A percentile compares a stretch with the other conserved stretches of the same genome.
Evolutionary conservation across 176 grass and related monocot genomes (phyloP).

Genomic region (Oryza punctata): DNA sequence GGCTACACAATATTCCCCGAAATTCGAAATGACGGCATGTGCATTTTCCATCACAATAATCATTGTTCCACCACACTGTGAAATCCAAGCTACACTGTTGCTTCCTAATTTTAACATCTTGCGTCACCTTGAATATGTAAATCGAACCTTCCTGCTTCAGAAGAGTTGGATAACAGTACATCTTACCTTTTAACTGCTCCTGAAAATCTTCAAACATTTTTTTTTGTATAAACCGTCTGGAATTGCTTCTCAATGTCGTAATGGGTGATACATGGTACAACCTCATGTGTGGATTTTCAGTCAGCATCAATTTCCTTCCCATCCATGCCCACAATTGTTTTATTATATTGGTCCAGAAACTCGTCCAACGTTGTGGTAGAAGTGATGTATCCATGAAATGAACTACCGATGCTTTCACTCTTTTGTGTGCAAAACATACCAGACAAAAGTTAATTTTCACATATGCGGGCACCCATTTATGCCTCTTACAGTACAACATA

Average conservation of each 20-base stretch:
- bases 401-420: background rate
- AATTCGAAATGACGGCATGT: background rate
- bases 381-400: background rate
- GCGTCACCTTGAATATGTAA: background rate
- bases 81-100: background rate
- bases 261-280: conserved; percentile 33
- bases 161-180: background rate
- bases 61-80: background rate
- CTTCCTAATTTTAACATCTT: background rate
- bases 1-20: background rate
- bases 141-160: background rate
- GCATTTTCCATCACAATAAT: background rate
- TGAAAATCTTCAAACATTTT: conserved; percentile 42
- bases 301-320: background rate
- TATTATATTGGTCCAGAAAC: background rate
- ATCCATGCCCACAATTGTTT: background rate
- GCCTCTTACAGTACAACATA: conserved; percentile 13
- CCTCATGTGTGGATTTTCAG: conserved; percentile 28
- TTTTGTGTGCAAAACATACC: conserved; percentile 35
- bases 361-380: background rate
- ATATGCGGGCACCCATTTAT: conserved; percentile 31
- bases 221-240: conserved; percentile 33
- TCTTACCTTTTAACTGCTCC: background rate
- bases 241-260: conserved; percentile 48
- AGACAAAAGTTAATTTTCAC: conserved; percentile 40